phyloP scores from a whole-genome alignment of 306 rosid species.

The Senna tora region DNA sequence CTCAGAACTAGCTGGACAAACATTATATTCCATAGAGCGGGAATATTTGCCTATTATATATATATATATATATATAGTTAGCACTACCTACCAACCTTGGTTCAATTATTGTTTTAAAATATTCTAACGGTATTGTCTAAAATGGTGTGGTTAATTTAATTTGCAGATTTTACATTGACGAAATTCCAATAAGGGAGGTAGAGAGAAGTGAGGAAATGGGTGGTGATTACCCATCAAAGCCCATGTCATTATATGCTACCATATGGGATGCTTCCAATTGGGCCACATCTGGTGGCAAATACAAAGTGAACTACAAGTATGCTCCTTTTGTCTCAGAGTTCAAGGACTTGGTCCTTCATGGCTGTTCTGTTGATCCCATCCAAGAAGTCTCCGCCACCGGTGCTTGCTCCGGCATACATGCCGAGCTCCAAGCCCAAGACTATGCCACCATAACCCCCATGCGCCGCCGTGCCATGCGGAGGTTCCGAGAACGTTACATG shows the following conservation, averaged over 20 bases:
- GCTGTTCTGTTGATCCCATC: slow-evolving; percentile 72
- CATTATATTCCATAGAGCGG: not conserved
- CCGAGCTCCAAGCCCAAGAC: slow-evolving; percentile 51
- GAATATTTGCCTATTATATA: slow-evolving; percentile 39
- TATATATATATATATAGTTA: not conserved
- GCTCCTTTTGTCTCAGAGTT: slow-evolving; percentile 86
- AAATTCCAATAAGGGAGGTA: slow-evolving; percentile 87
- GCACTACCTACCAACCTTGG: slow-evolving; percentile 10
- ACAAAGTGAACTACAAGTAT: slow-evolving; percentile 80
- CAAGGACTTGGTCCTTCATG: slow-evolving; percentile 80
- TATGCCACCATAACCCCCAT: slow-evolving; percentile 48
- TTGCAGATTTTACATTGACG: slow-evolving; percentile 89
- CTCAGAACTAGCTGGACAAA: slow-evolving; percentile 38
- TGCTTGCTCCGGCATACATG: slow-evolving; percentile 42
- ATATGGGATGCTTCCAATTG: slow-evolving; percentile 97
- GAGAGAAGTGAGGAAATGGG: slow-evolving; percentile 75
- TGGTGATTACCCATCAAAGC: slow-evolving; percentile 83
- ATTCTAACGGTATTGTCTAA: not conserved
- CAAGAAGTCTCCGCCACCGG: slow-evolving; percentile 42
- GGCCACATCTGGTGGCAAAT: slow-evolving; percentile 89
- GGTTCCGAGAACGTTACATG: slow-evolving; percentile 74
- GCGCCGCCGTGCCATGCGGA: slow-evolving; percentile 64
- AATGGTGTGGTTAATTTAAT: slow-evolving; percentile 2
- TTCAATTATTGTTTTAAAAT: not conserved
- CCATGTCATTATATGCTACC: slow-evolving; percentile 85